A percentile compares a stretch with the other conserved stretches of the same genome.
Evolutionary conservation across 176 grass and related monocot genomes (phyloP).

Genomic region (Coix lacrymajobi): DNA sequence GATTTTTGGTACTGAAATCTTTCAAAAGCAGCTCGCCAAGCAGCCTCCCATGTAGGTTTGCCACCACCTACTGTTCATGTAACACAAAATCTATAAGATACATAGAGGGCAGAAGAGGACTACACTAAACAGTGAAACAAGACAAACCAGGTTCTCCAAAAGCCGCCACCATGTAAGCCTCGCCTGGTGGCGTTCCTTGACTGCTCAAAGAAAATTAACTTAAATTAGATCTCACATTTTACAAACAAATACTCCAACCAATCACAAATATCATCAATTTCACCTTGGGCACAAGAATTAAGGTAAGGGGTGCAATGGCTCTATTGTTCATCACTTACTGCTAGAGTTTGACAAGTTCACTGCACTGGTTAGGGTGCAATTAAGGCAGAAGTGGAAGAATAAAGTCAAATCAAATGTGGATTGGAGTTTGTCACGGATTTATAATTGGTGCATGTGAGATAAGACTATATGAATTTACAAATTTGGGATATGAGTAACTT

Average conservation of each 20-base stretch:
- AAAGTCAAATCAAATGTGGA: background rate
- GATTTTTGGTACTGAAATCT: constrained; percentile 74
- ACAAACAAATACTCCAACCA: background rate
- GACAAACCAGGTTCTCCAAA: constrained; percentile 91
- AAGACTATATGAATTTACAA: background rate
- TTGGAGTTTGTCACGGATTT: background rate
- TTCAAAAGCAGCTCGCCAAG: constrained; percentile 66
- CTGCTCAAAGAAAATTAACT: constrained; percentile 53
- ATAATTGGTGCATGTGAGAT: background rate
- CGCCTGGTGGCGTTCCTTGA: constrained; percentile 82
- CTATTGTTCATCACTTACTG: background rate
- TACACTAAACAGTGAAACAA: background rate
- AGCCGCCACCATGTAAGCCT: constrained; percentile 91
- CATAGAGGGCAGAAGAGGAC: background rate
- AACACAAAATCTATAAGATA: constrained; percentile 19
- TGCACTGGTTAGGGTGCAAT: background rate
- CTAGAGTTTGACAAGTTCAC: background rate
- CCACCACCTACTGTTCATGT: constrained; percentile 40
- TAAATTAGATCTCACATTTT: constrained; percentile 9
- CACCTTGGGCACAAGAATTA: background rate
- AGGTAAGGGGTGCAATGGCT: background rate
- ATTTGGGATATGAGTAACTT: background rate
- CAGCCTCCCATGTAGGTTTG: constrained; percentile 67
- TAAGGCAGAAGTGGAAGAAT: background rate
- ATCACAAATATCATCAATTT: background rate